These are phyloP conservation scores for Fagus sylvatica DNA, from an alignment of 306 rosid species.

Conservation along the genomic window DNA sequence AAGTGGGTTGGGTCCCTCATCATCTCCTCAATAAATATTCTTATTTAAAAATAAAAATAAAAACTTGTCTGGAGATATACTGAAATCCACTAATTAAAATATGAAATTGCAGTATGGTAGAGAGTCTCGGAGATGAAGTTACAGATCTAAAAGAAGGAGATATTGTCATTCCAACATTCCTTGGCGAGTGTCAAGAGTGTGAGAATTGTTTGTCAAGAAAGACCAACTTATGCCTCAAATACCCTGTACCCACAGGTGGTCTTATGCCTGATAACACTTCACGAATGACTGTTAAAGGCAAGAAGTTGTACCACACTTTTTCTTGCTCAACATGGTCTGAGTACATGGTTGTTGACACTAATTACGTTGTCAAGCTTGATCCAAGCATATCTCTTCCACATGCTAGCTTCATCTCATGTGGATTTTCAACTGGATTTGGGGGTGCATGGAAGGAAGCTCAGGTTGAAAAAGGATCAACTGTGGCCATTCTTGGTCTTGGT, in stretches of 20 bases:
- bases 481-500: conserved; percentile 39
- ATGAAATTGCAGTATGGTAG: conserved; percentile 22
- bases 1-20: too few relatives aligned
- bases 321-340: conserved; percentile 41
- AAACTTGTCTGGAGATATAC: too few relatives aligned
- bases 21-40: too few relatives aligned
- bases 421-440: conserved; percentile 44
- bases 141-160: conserved; percentile 30
- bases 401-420: conserved; percentile 42
- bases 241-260: conserved; percentile 12
- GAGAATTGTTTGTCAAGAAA: conserved; percentile 31
- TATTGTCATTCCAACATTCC: conserved; percentile 29
- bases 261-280: conserved; percentile 31
- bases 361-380: conserved; percentile 24
- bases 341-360: conserved; percentile 26
- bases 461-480: conserved; percentile 28
- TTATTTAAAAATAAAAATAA: too few relatives aligned
- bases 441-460: conserved; percentile 41
- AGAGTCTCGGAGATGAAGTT: conserved; percentile 35
- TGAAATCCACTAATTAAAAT: too few relatives aligned
- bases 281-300: conserved; percentile 22
- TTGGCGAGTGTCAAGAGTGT: conserved; percentile 37
- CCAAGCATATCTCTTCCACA: conserved; percentile 13
- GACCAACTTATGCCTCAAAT: conserved; percentile 32
- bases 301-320: conserved; percentile 24